These are phyloP conservation scores for Trametes cubensis DNA, from an alignment of 768 basidiomycete species.

Conservation along the genomic window DNA sequence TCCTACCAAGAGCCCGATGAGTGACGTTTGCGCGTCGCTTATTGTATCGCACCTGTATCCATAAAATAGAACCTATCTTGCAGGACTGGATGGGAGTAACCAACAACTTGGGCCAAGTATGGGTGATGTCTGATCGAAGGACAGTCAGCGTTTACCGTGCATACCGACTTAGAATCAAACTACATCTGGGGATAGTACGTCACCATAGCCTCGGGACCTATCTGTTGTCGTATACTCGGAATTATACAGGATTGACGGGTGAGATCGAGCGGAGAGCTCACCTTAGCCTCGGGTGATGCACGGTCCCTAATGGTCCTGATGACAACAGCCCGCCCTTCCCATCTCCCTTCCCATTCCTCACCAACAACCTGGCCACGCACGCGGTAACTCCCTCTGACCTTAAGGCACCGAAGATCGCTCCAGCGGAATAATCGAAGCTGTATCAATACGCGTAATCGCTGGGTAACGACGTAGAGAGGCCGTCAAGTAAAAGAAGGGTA, in stretches of 20 bases:
- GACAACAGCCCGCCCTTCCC: constrained; percentile 16
- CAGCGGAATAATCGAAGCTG: constrained; percentile 17
- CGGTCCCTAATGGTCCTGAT: neutral
- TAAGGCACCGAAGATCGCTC: constrained; percentile 3
- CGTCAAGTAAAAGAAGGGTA: neutral
- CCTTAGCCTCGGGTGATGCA: too few species aligned
- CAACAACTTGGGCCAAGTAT: constrained; percentile 9
- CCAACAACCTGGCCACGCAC: neutral
- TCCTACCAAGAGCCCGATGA: neutral
- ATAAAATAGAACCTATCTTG: constrained; percentile 15
- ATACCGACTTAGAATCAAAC: neutral
- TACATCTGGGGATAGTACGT: constrained; percentile 6
- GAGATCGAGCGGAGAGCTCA: too few species aligned
- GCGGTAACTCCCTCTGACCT: constrained; percentile 2
- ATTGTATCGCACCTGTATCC: constrained; percentile 6
- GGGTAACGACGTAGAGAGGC: too few species aligned
- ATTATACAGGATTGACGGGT: too few species aligned
- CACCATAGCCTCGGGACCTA: neutral
- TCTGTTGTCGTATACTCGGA: too few species aligned
- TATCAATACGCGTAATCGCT: too few species aligned
- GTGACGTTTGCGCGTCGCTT: too few species aligned
- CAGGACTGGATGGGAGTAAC: constrained; percentile 9
- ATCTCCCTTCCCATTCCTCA: constrained; percentile 16
- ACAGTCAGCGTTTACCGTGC: neutral
- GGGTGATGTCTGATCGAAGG: constrained; percentile 6